A percentile compares a stretch with the other conserved stretches of the same genome.
Evolutionary conservation across 176 grass and related monocot species (phyloP).

Genomic region (Aechmea fasciata): DNA sequence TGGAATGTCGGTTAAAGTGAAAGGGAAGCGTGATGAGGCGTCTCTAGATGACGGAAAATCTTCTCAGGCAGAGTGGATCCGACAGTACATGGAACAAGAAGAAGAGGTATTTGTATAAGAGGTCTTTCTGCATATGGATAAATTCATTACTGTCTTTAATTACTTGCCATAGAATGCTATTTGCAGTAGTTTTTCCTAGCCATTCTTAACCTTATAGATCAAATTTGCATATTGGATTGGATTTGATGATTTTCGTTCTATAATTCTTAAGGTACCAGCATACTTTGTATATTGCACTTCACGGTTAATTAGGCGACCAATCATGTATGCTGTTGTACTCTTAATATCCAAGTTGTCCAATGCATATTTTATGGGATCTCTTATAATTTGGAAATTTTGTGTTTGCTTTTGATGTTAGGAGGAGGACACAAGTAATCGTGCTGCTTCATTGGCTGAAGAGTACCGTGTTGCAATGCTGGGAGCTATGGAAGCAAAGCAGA

Average conservation of each 20-base stretch:
- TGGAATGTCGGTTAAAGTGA: slow-evolving; percentile 37
- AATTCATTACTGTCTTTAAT: not conserved
- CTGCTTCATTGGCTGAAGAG: slow-evolving; percentile 43
- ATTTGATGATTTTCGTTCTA: too few relatives aligned
- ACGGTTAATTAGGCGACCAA: not conserved
- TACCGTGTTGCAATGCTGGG: slow-evolving; percentile 48
- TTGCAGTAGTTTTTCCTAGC: not conserved
- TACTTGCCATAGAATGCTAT: not conserved
- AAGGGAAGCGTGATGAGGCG: slow-evolving; percentile 34
- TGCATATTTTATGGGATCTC: not conserved
- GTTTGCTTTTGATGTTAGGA: slow-evolving; percentile 33
- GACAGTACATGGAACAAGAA: slow-evolving; percentile 90
- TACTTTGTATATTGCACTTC: too few relatives aligned
- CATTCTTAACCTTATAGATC: not conserved
- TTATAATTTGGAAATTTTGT: not conserved
- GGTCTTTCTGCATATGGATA: not conserved
- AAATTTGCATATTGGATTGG: not conserved
- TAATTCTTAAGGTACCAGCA: too few relatives aligned
- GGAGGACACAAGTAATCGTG: slow-evolving; percentile 39
- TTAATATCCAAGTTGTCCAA: not conserved
- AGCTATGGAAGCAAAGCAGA: slow-evolving; percentile 62
- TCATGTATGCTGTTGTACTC: not conserved
- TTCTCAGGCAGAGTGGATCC: slow-evolving; percentile 82
- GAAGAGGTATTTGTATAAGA: slow-evolving; percentile 49
- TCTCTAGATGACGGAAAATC: slow-evolving; percentile 62